Conservation (phyloP, 768 basidiomycete species). For the Leccinum fibrillosum region DNA sequence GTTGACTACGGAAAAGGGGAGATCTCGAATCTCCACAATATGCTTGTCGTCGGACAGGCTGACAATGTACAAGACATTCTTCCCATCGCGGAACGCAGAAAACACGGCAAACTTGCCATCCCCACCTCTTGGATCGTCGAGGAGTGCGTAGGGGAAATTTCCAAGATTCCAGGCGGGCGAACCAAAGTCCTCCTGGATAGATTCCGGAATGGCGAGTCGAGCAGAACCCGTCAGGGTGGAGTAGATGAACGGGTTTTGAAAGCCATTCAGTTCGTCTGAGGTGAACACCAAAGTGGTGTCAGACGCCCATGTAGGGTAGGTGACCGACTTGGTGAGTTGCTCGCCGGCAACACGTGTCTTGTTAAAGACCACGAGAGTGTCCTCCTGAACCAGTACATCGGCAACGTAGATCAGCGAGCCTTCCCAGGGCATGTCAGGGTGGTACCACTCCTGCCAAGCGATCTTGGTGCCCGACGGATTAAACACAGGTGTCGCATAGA, state of each 20-base stretch:
- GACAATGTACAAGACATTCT: conserved; percentile 34
- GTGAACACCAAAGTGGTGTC: conserved; percentile 60
- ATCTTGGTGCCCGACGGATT: conserved; percentile 56
- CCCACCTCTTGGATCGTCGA: conserved; percentile 31
- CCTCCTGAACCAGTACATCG: conserved; percentile 33
- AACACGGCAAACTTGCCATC: conserved; percentile 28
- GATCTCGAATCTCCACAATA: conserved; percentile 26
- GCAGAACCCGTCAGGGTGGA: conserved; percentile 30
- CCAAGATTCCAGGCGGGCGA: conserved; percentile 54
- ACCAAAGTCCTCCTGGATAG: conserved; percentile 55
- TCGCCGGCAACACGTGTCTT: conserved; percentile 52
- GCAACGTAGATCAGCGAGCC: conserved; percentile 55
- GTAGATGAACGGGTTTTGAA: conserved; percentile 64
- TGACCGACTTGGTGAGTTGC: conserved; percentile 45
- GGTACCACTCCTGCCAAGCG: conserved; percentile 68
- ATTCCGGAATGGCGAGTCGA: conserved; percentile 32
- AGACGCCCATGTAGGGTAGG: conserved; percentile 58
- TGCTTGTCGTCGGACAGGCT: conserved; percentile 24
- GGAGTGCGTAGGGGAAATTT: conserved; percentile 43
- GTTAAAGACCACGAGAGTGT: conserved; percentile 35
- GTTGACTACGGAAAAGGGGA: conserved; percentile 32
- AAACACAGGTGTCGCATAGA: conserved; percentile 63
- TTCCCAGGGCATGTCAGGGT: conserved; percentile 75
- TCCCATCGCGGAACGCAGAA: conserved; percentile 32
- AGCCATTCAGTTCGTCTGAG: conserved; percentile 57